These are phyloP conservation scores for Pyricularia sp. DNA, from an alignment of 2,329 filamentous ascomycete species.

Conservation along the genomic window DNA sequence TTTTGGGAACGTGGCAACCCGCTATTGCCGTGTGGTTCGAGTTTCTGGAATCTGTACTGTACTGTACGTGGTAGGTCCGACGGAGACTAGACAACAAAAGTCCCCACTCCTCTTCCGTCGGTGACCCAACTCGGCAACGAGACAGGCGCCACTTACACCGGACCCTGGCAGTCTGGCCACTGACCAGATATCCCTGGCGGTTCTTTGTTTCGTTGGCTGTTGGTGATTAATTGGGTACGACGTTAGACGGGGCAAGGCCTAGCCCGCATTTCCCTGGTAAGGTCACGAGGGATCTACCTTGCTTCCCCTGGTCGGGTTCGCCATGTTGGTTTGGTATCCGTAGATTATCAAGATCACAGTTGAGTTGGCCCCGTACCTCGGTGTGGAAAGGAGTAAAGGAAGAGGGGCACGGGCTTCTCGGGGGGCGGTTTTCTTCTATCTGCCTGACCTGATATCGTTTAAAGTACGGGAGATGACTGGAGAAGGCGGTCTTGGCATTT, in stretches of 20 bases:
- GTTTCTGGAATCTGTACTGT: neutral
- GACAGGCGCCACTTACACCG: neutral
- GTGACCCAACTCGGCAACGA: neutral
- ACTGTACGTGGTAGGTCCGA: neutral
- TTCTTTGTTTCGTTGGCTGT: neutral
- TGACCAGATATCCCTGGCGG: neutral
- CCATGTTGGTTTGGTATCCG: neutral
- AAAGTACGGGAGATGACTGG: neutral
- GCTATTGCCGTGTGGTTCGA: neutral
- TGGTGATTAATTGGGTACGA: neutral
- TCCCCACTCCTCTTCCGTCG: neutral
- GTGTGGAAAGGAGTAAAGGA: neutral
- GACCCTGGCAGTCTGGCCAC: neutral
- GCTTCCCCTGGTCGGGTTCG: neutral
- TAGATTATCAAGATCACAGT: neutral
- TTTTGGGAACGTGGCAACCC: neutral
- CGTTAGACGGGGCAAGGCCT: neutral
- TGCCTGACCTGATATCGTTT: neutral
- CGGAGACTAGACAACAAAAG: neutral
- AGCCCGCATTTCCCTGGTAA: too few relatives aligned
- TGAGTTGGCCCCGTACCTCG: neutral
- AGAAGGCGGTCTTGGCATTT: neutral
- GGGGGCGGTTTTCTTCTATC: neutral
- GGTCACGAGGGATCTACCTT: neutral
- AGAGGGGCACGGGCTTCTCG: neutral